Conservation (phyloP, 768 basidiomycete species). For the Phlegmacium glaucopus region DNA sequence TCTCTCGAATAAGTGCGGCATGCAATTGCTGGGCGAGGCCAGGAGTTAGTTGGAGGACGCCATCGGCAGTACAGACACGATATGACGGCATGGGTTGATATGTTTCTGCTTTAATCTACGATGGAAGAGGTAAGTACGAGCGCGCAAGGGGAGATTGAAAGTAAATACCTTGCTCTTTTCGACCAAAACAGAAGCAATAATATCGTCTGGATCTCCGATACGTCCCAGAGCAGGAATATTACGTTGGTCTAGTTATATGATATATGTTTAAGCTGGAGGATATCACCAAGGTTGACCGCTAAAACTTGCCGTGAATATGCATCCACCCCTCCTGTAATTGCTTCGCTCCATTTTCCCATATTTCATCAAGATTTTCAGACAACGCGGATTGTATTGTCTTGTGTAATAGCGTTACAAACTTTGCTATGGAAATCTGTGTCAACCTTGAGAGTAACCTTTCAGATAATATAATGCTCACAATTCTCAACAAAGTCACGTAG, state of each 20-base stretch:
- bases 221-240: slow-evolving; percentile 73
- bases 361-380: slow-evolving; percentile 55
- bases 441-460: neutral
- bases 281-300: neutral
- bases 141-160: slow-evolving; percentile 1
- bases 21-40: slow-evolving; percentile 54
- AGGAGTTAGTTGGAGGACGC: slow-evolving; percentile 63
- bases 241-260: slow-evolving; percentile 49
- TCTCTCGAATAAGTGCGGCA: slow-evolving; percentile 31
- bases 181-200: slow-evolving; percentile 73
- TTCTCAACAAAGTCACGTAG: slow-evolving; percentile 74
- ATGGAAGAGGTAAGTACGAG: neutral
- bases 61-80: slow-evolving; percentile 74
- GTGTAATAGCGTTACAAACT: slow-evolving; percentile 60
- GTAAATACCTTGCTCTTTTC: slow-evolving; percentile 57
- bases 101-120: slow-evolving; percentile 63
- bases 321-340: slow-evolving; percentile 80
- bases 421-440: slow-evolving; percentile 33
- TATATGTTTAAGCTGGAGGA: neutral
- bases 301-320: slow-evolving; percentile 64
- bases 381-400: slow-evolving; percentile 53
- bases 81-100: slow-evolving; percentile 86
- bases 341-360: slow-evolving; percentile 60
- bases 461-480: slow-evolving; percentile 37
- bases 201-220: slow-evolving; percentile 83